These are phyloP conservation scores for Hansenula lynferdii DNA, from an alignment of 1,139 yeast genomes.

Conservation along the genomic window DNA sequence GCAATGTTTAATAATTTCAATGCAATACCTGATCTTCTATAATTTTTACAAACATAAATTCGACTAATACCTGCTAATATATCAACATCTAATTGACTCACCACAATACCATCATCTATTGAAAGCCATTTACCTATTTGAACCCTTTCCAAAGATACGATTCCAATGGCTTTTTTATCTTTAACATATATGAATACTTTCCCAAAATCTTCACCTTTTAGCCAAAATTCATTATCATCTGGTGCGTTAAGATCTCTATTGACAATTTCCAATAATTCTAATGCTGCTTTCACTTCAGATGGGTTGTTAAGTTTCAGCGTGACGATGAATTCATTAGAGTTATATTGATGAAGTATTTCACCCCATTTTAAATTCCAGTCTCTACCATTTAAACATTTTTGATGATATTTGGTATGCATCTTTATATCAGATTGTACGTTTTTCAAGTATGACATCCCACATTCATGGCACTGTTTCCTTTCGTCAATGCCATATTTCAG, in stretches of 20 bases:
- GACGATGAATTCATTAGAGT: constrained; percentile 19
- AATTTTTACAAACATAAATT: constrained; percentile 54
- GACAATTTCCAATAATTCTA: constrained; percentile 42
- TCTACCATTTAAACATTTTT: constrained; percentile 42
- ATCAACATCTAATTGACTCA: constrained; percentile 22
- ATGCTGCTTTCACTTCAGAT: constrained; percentile 28
- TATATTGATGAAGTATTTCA: constrained; percentile 2
- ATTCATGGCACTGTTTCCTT: constrained; percentile 41
- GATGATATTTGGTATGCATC: constrained; percentile 46
- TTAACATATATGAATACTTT: constrained; percentile 44
- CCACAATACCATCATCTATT: constrained; percentile 18
- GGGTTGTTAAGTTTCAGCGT: constrained; percentile 26
- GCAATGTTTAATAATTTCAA: constrained; percentile 37
- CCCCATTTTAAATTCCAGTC: constrained; percentile 34
- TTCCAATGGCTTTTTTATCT: constrained; percentile 42
- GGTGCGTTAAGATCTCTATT: constrained; percentile 59
- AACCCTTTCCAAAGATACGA: constrained; percentile 41
- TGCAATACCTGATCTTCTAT: constrained; percentile 51
- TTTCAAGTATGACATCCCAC: constrained; percentile 57
- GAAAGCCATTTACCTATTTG: constrained; percentile 45
- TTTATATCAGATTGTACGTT: constrained; percentile 40
- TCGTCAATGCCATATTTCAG: constrained; percentile 14
- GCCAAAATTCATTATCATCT: constrained; percentile 46
- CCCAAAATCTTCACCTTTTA: constrained; percentile 27
- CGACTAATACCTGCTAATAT: constrained; percentile 52